phyloP scores from a whole-genome alignment of 2,329 filamentous ascomycete species.

The Orbilia oligospora region DNA sequence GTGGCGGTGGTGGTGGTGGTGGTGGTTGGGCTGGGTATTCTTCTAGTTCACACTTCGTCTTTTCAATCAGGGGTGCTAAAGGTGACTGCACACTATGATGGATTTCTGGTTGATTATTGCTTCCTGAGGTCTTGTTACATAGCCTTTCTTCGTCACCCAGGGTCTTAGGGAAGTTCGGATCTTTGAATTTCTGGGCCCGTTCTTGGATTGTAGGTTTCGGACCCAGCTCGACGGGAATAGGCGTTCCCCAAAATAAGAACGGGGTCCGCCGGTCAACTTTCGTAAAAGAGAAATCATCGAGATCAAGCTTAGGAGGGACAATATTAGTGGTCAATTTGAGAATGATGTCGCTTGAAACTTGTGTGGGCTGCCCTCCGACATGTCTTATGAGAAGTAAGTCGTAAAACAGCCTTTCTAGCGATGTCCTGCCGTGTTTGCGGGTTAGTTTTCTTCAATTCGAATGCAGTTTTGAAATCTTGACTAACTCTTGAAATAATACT shows the following conservation, averaged over 20 bases:
- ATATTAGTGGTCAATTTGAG: background rate
- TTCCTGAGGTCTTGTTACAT: background rate
- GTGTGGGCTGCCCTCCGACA: background rate
- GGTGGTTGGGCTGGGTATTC: background rate
- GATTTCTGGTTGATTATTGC: background rate
- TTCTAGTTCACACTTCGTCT: background rate
- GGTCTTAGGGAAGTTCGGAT: background rate
- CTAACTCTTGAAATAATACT: conserved; percentile 39
- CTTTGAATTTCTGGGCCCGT: background rate
- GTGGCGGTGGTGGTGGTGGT: no score
- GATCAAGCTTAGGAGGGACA: background rate
- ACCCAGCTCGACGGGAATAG: background rate
- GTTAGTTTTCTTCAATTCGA: background rate
- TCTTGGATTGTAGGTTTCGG: background rate
- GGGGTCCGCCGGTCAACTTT: background rate
- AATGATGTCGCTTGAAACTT: conserved; percentile 1
- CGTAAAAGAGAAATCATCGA: background rate
- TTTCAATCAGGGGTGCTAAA: background rate
- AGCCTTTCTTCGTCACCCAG: background rate
- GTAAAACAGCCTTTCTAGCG: conserved; percentile 43
- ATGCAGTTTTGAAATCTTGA: background rate
- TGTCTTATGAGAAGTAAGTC: conserved; percentile 24
- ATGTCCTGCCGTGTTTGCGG: conserved; percentile 2
- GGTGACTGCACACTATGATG: background rate
- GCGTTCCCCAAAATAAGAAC: background rate